Conservation (phyloP, 495 filamentous ascomycete genomes). For the Cetradonia linearis region DNA sequence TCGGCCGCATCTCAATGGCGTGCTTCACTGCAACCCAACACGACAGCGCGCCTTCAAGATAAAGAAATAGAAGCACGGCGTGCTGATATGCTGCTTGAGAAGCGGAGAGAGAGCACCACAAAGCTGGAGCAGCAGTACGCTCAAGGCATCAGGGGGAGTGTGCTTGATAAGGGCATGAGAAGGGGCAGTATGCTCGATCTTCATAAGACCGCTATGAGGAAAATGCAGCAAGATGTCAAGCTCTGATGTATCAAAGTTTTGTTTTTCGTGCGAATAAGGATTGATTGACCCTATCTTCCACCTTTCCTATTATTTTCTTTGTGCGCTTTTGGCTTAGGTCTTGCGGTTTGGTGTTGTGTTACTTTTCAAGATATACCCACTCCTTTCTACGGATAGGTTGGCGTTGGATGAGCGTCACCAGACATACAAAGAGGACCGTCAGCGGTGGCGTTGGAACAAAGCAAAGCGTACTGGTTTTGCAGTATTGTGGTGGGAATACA, state of each 20-base stretch:
- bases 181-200: constrained; percentile 62
- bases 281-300: neutral
- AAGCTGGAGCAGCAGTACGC: constrained; percentile 6
- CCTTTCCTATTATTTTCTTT: neutral
- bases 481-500: neutral
- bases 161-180: constrained; percentile 66
- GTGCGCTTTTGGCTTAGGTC: neutral
- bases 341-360: neutral
- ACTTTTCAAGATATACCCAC: constrained; percentile 10
- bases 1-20: constrained; percentile 24
- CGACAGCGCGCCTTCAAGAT: constrained; percentile 26
- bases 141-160: constrained; percentile 33
- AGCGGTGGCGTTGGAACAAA: neutral
- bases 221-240: constrained; percentile 68
- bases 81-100: constrained; percentile 36
- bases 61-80: constrained; percentile 31
- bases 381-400: constrained; percentile 7
- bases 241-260: neutral
- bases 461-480: neutral
- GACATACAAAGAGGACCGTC: neutral
- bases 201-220: constrained; percentile 72
- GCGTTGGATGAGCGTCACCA: neutral
- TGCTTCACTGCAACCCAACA: constrained; percentile 22
- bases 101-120: constrained; percentile 21
- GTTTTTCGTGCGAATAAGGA: neutral